Evolutionary conservation across 495 filamentous ascomycete species (phyloP).

Genomic region (Cairneyella variabilis): DNA sequence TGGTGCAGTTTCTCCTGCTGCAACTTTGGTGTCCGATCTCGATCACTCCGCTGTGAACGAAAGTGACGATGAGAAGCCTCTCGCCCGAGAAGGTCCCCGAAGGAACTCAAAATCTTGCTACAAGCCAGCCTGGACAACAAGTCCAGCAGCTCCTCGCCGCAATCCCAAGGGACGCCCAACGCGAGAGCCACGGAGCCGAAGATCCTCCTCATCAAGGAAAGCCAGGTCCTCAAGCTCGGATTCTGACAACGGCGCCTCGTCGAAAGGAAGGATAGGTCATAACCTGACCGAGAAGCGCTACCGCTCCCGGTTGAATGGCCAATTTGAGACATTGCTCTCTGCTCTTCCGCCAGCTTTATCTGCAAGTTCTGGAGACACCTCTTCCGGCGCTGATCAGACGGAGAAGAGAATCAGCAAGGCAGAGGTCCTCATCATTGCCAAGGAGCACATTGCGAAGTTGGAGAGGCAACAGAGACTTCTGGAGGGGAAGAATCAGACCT

Average conservation of each 20-base stretch:
- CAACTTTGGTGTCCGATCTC: too few relatives aligned
- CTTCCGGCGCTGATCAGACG: slow-evolving; percentile 22
- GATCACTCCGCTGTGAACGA: too few relatives aligned
- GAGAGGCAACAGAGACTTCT: slow-evolving; percentile 34
- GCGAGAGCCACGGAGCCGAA: not conserved
- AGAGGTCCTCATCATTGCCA: slow-evolving; percentile 43
- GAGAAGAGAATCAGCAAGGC: slow-evolving; percentile 42
- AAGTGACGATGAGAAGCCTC: too few relatives aligned
- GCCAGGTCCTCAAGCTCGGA: not conserved
- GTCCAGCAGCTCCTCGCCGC: too few relatives aligned
- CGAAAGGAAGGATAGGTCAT: slow-evolving; percentile 21
- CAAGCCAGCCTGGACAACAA: too few relatives aligned
- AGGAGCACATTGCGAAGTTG: slow-evolving; percentile 36
- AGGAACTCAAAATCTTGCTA: too few relatives aligned
- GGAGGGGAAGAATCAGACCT: slow-evolving; percentile 32
- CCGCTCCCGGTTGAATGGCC: slow-evolving; percentile 41
- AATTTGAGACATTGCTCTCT: slow-evolving; percentile 42
- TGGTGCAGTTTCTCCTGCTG: too few relatives aligned
- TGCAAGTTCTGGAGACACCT: slow-evolving; percentile 22
- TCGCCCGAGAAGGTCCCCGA: too few relatives aligned
- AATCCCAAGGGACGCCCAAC: too few relatives aligned
- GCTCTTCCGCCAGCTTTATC: slow-evolving; percentile 28
- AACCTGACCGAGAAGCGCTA: slow-evolving; percentile 48
- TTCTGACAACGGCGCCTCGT: not conserved
- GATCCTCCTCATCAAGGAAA: not conserved